Conservation (phyloP, 2,329 filamentous ascomycete genomes). For the Fonsecaea nubica region DNA sequence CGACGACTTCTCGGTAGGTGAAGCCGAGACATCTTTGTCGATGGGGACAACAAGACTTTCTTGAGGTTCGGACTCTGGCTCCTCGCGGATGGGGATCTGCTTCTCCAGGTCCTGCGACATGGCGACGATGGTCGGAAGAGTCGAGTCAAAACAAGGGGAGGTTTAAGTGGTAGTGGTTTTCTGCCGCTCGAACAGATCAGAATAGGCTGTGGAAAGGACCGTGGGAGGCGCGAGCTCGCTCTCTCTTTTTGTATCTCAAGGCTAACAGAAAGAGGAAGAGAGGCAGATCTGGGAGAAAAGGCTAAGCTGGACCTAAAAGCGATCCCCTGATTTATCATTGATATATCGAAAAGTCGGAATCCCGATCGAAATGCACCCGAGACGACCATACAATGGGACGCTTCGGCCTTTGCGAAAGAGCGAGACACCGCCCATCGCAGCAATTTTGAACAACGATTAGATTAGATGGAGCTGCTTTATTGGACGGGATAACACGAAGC, state of each 20-base stretch:
- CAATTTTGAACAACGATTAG: background rate
- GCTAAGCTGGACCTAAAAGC: background rate
- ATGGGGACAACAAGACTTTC: slow-evolving; percentile 9
- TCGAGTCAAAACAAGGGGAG: background rate
- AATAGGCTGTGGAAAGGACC: background rate
- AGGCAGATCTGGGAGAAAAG: slow-evolving; percentile 4
- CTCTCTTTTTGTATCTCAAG: background rate
- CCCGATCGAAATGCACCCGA: slow-evolving; percentile 9
- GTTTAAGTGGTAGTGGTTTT: background rate
- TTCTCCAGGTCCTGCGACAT: slow-evolving; percentile 27
- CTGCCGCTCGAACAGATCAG: background rate
- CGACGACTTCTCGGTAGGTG: slow-evolving; percentile 20
- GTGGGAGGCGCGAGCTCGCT: background rate
- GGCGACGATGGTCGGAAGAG: background rate
- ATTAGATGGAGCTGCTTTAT: background rate
- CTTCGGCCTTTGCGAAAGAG: slow-evolving; percentile 19
- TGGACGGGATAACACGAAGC: background rate
- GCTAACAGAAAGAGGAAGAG: background rate
- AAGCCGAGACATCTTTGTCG: slow-evolving; percentile 1
- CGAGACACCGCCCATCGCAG: background rate
- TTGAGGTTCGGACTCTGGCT: background rate
- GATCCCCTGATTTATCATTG: background rate
- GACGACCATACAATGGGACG: background rate
- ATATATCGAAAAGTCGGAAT: slow-evolving; percentile 11
- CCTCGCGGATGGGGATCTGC: slow-evolving; percentile 19